Conservation (phyloP, 192 early-diverging fungal genomes). For the Entomortierella lignicola region DNA sequence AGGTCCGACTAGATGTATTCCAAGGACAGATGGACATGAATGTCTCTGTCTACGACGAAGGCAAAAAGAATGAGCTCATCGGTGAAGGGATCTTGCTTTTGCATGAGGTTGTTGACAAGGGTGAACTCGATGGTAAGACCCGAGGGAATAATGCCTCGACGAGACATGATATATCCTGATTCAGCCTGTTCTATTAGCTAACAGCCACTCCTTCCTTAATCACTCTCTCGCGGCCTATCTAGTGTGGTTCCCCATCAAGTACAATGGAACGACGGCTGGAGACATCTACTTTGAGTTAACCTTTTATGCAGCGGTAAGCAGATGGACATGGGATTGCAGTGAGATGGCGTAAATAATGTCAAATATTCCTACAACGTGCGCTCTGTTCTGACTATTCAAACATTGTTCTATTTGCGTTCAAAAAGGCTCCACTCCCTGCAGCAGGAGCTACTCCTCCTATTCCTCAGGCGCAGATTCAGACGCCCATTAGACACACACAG, state of each 20-base stretch:
- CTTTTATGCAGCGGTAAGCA: slow-evolving; percentile 63
- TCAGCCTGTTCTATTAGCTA: no score
- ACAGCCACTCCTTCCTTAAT: no score
- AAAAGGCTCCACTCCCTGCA: slow-evolving; percentile 23
- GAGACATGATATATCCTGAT: no score
- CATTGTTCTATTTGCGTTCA: neutral
- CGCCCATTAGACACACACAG: slow-evolving; percentile 25
- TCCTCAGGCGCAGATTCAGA: slow-evolving; percentile 29
- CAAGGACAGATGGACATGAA: slow-evolving; percentile 58
- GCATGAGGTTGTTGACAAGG: slow-evolving; percentile 58
- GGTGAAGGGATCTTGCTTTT: slow-evolving; percentile 60
- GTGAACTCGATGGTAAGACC: slow-evolving; percentile 64
- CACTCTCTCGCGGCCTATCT: no score
- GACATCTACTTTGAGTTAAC: slow-evolving; percentile 67
- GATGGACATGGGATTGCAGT: neutral
- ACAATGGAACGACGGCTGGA: slow-evolving; percentile 56
- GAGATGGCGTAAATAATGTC: neutral
- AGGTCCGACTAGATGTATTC: slow-evolving; percentile 60
- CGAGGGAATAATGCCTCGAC: no score
- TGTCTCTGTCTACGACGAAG: slow-evolving; percentile 61
- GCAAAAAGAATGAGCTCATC: slow-evolving; percentile 62
- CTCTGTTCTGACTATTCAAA: neutral
- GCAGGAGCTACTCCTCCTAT: slow-evolving; percentile 34
- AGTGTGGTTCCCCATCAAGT: slow-evolving; percentile 64
- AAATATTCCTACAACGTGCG: neutral